These are phyloP conservation scores for Yarrowia divulgata DNA, from an alignment of 805 yeast species.

Conservation along the genomic window DNA sequence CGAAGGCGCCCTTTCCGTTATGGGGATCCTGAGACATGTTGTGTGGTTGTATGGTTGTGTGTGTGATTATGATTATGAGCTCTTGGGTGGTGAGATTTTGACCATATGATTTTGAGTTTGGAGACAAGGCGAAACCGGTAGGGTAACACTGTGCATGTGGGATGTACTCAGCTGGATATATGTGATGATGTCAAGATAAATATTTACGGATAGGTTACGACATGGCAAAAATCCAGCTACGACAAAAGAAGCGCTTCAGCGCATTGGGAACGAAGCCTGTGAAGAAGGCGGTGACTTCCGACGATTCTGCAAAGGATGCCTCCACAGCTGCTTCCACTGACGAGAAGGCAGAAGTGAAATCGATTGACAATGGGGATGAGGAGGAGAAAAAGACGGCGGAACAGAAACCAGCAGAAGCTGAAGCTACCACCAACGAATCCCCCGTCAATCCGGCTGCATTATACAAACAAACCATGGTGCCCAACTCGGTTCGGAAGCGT, in stretches of 20 bases:
- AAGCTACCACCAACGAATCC: neutral
- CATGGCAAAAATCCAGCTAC: conserved; percentile 21
- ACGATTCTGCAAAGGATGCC: neutral
- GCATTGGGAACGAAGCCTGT: conserved; percentile 16
- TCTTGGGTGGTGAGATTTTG: conserved; percentile 31
- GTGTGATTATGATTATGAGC: neutral
- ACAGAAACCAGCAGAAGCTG: neutral
- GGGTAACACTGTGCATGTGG: neutral
- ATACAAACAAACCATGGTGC: conserved; percentile 28
- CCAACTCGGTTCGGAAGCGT: conserved; percentile 17
- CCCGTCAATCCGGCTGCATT: conserved; percentile 5
- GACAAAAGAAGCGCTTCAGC: conserved; percentile 37
- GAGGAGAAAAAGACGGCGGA: neutral
- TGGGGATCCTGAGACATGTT: conserved; percentile 38
- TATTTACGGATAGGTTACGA: neutral
- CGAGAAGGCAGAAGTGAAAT: neutral
- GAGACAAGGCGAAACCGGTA: conserved; percentile 1
- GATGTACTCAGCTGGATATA: neutral
- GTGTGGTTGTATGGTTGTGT: neutral
- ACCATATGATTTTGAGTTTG: neutral
- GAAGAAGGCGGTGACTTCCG: neutral
- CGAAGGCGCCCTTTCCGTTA: conserved; percentile 38
- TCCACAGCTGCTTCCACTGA: no score
- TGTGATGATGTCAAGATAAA: neutral
- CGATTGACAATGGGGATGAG: neutral